Base-by-base conservation (phyloP, 208 protist genomes). In the Trypanosoma grayi region DNA sequence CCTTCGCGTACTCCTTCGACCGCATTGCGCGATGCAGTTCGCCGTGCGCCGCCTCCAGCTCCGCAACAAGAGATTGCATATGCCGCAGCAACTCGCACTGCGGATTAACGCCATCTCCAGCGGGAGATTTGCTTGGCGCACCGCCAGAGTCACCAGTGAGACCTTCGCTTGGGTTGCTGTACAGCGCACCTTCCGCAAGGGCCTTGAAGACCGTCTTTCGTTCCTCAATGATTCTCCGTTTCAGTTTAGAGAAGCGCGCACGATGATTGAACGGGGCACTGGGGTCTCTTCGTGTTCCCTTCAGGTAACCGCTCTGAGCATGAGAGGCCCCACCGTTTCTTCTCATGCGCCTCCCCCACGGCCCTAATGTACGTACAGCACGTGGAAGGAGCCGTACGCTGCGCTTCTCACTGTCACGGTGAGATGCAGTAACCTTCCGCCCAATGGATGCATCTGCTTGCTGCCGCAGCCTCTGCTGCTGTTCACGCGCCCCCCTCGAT, bases 261-360 rank as follows among this genome's bases (percentile, higher is more conserved):
- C 74, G 60, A 46, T 81, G 66, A 52, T 85, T 85, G 27, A 74
- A 76, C 9, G 67, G 58, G 4, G 47, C 41, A 14, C 79, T 56
- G 1, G 79, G 75, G 54, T 84, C 62, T 1, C 40, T n/a, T 41
- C 55, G 64, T 48, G 80, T 84, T 24, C 62, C 52, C 25, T 59
- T 68, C 6, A 37, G 22, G 11, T 4, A 9, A n/a, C 22, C 6
- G 45, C 25, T n/a, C n/a, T n/a, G 11, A 4, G 11, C 13, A 37
- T 43, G 33, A 39, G 36, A 14, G 36, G 33, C 30, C 20, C 14
- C 33, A 30, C 18, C n/a, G 50, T 8, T 18, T 16, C 33, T 40
- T 16, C 30, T 37, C 27, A 5, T 14, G 31, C 50, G 31, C 20
- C 11, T 20, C 31, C 50, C 31, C 8, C 31, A 28, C 31, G 50